Conservation (phyloP, 495 filamentous ascomycete species). For the Penicillium lividum region DNA sequence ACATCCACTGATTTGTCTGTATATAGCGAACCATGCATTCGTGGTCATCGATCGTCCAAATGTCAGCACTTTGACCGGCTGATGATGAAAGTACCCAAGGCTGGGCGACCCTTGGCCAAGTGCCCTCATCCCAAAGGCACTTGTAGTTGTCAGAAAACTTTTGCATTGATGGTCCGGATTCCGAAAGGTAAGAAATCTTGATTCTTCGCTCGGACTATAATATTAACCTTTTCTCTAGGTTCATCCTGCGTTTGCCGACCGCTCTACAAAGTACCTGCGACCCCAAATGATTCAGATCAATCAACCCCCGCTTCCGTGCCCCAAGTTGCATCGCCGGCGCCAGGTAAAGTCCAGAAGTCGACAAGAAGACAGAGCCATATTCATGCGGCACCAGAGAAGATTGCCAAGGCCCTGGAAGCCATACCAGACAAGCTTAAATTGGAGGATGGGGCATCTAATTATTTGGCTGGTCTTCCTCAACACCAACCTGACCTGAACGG, state of each 20-base stretch:
- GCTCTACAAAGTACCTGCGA: constrained; percentile 39
- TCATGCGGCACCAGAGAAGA: constrained; percentile 30
- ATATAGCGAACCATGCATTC: constrained; percentile 75
- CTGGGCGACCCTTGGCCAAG: constrained; percentile 72
- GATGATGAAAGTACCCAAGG: constrained; percentile 78
- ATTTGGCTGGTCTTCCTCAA: constrained; percentile 11
- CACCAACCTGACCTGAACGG: constrained; percentile 13
- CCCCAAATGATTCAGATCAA: constrained; percentile 19
- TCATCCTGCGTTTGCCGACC: constrained; percentile 44
- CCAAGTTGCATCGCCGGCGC: constrained; percentile 15
- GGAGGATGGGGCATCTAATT: constrained; percentile 22
- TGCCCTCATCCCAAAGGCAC: constrained; percentile 71
- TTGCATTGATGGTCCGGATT: constrained; percentile 55
- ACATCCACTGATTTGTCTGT: constrained; percentile 8
- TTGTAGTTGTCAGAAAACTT: constrained; percentile 56
- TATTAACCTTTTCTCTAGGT: constrained; percentile 22
- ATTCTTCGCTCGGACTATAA: background rate
- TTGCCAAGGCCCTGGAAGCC: constrained; percentile 29
- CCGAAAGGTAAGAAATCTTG: constrained; percentile 38
- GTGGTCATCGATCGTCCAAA: constrained; percentile 83
- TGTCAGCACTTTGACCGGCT: constrained; percentile 74
- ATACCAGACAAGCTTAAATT: constrained; percentile 26
- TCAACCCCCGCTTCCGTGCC: constrained; percentile 13
- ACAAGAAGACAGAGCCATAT: constrained; percentile 29
- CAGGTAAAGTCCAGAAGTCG: constrained; percentile 31